Conservation (phyloP, 805 yeast species). For the Pichia paraexigua region DNA sequence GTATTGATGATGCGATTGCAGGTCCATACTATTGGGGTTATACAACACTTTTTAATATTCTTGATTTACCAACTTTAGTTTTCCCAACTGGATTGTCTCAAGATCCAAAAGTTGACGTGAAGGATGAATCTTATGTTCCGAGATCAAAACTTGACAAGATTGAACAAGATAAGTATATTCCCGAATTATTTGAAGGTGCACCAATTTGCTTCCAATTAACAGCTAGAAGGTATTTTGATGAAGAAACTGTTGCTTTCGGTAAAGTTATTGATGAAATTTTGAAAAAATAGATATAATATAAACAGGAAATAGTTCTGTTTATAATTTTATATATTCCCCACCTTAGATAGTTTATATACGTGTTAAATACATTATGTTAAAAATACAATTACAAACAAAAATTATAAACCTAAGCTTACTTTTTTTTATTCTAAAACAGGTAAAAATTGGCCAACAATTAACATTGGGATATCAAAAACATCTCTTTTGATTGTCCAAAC, state of each 20-base stretch:
- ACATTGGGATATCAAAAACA: conserved; percentile 76
- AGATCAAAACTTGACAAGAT: conserved; percentile 42
- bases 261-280: conserved; percentile 24
- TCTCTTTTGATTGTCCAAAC: conserved; percentile 85
- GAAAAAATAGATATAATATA: background rate
- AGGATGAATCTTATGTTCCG: conserved; percentile 34
- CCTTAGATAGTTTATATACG: background rate
- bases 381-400: background rate
- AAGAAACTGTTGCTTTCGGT: conserved; percentile 40
- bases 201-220: conserved; percentile 48
- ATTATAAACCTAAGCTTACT: background rate
- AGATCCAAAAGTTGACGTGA: conserved; percentile 42
- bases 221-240: conserved; percentile 49
- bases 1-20: conserved; percentile 35
- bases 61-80: conserved; percentile 62
- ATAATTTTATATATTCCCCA: background rate
- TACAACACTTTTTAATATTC: conserved; percentile 63
- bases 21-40: conserved; percentile 71
- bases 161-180: conserved; percentile 40
- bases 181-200: conserved; percentile 42
- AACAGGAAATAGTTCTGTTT: background rate
- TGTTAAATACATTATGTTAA: background rate
- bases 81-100: conserved; percentile 56
- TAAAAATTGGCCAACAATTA: conserved; percentile 72
- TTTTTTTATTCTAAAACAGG: conserved; percentile 45